These are phyloP conservation scores for Eucommia ulmoides DNA, from an alignment of 257 asterid genomes.

Conservation along the genomic window DNA sequence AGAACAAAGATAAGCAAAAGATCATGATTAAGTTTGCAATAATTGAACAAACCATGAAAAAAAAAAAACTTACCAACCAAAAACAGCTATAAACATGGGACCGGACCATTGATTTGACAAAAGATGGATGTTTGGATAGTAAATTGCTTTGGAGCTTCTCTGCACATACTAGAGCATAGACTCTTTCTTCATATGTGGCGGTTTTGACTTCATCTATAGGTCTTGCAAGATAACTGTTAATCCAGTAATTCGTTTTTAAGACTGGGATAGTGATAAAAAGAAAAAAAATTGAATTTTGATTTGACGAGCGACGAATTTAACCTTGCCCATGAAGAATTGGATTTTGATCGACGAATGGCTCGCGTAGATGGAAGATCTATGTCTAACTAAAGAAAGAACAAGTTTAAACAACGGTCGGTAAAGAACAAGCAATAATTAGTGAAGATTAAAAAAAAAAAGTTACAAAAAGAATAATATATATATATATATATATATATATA, in stretches of 20 bases:
- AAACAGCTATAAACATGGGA: constrained; percentile 94
- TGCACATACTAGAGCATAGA: constrained; percentile 41
- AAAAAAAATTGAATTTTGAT: neutral
- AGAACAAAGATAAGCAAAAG: neutral
- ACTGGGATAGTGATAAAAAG: neutral
- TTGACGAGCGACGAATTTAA: constrained; percentile 5
- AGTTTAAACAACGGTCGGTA: neutral
- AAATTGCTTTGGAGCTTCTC: constrained; percentile 59
- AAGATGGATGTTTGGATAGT: constrained; percentile 45
- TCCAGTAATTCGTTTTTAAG: constrained; percentile 9
- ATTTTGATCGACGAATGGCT: constrained; percentile 37
- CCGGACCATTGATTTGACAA: constrained; percentile 74
- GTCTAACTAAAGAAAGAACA: constrained; percentile 26
- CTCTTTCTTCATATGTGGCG: constrained; percentile 50
- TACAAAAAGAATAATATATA: too few relatives aligned
- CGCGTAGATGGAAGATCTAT: constrained; percentile 37
- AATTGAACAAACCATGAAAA: neutral
- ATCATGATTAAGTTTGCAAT: neutral
- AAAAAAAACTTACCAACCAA: constrained; percentile 68
- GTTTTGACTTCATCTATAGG: constrained; percentile 67
- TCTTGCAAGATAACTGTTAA: constrained; percentile 63
- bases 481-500: too few relatives aligned
- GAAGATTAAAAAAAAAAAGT: too few relatives aligned
- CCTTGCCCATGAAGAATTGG: constrained; percentile 68
- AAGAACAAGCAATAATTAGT: too few relatives aligned